Evolutionary conservation across 768 basidiomycete species (phyloP).

Genomic region (Imleria badia): DNA sequence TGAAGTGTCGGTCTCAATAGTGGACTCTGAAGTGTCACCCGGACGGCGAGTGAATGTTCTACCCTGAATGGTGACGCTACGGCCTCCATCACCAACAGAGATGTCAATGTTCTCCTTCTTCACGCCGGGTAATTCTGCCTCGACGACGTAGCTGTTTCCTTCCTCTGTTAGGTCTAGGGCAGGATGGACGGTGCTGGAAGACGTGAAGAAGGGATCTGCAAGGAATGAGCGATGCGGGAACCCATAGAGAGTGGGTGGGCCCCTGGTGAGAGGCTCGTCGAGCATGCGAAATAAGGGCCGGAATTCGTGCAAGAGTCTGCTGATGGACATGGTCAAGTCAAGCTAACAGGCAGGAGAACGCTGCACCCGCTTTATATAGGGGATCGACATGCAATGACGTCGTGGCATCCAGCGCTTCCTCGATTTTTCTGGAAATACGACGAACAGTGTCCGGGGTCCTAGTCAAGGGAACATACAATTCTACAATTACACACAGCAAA

Average conservation of each 20-base stretch:
- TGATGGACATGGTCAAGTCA: conserved; percentile 53
- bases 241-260: conserved; percentile 21
- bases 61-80: conserved; percentile 73
- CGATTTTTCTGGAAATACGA: conserved; percentile 20
- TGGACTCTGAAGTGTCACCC: conserved; percentile 21
- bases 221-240: conserved; percentile 39
- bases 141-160: conserved; percentile 61
- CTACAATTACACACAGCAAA: background rate
- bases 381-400: conserved; percentile 14
- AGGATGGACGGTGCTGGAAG: conserved; percentile 41
- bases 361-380: conserved; percentile 9
- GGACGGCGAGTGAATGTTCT: conserved; percentile 38
- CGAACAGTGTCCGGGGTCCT: conserved; percentile 16
- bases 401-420: conserved; percentile 5
- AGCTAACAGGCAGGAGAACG: background rate
- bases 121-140: conserved; percentile 78
- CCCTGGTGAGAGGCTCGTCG: conserved; percentile 62
- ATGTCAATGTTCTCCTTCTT: conserved; percentile 76
- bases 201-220: conserved; percentile 50
- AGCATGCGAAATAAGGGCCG: conserved; percentile 75
- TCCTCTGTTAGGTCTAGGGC: conserved; percentile 70
- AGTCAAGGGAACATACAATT: background rate
- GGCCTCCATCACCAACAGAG: conserved; percentile 66
- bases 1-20: conserved; percentile 10
- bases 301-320: conserved; percentile 67